phyloP scores from a whole-genome alignment of 495 filamentous ascomycete genomes.

The Penicillium herquei region DNA sequence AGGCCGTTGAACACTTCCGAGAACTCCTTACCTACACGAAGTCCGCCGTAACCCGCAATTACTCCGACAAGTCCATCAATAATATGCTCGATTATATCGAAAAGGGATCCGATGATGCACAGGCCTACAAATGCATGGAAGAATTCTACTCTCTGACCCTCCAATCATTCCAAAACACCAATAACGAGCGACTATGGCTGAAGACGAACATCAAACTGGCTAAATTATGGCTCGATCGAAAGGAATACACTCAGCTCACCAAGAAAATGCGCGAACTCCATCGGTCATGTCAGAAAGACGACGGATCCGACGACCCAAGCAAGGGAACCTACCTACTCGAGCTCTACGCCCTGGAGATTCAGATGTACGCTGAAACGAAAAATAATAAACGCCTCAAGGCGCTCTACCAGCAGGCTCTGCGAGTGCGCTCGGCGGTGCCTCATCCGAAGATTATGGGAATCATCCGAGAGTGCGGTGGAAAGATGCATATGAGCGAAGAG shows the following conservation, averaged over 20 bases:
- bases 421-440: constrained; percentile 89
- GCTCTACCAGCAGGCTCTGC: constrained; percentile 84
- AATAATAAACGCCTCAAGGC: constrained; percentile 97
- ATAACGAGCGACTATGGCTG: constrained; percentile 95
- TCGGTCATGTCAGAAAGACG: constrained; percentile 81
- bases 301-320: constrained; percentile 89
- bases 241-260: constrained; percentile 76
- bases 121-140: constrained; percentile 85
- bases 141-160: constrained; percentile 93
- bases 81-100: constrained; percentile 99
- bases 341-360: constrained; percentile 95
- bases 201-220: constrained; percentile 99
- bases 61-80: constrained; percentile 98
- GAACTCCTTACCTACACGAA: constrained; percentile 98
- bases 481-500: constrained; percentile 99
- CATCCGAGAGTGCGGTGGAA: constrained; percentile 96
- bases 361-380: constrained; percentile 95
- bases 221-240: constrained; percentile 83
- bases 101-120: constrained; percentile 79
- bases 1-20: constrained; percentile 94
- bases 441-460: constrained; percentile 99
- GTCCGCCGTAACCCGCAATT: constrained; percentile 94
- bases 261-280: constrained; percentile 89
- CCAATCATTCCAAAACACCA: constrained; percentile 91
- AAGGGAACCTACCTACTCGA: constrained; percentile 96